Conservation (phyloP, 257 asterid species). For the Fraxinus anomala region DNA sequence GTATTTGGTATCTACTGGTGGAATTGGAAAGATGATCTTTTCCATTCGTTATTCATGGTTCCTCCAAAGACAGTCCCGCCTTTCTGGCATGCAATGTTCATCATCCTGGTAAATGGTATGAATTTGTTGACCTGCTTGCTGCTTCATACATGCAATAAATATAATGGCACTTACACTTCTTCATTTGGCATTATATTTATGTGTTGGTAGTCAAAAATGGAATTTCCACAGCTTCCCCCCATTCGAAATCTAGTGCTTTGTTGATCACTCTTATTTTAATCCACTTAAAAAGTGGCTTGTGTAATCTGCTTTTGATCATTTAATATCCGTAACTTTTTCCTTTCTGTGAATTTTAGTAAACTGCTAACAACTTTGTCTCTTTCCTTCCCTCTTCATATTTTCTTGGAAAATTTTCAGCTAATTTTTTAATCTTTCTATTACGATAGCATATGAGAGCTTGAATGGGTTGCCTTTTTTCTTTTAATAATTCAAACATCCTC, state of each 20-base stretch:
- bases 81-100: constrained; percentile 84
- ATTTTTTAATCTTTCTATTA: neutral
- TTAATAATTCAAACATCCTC: neutral
- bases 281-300: constrained; percentile 10
- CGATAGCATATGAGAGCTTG: neutral
- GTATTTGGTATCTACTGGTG: constrained; percentile 82
- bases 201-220: neutral
- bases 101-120: constrained; percentile 80
- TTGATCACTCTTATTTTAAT: neutral
- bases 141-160: constrained; percentile 7
- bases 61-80: constrained; percentile 89
- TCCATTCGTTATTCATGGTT: constrained; percentile 70
- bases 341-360: neutral
- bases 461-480: neutral
- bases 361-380: neutral
- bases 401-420: neutral
- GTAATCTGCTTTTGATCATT: constrained; percentile 14
- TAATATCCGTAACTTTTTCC: neutral
- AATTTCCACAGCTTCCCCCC: neutral
- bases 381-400: neutral
- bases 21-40: constrained; percentile 62
- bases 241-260: constrained; percentile 1
- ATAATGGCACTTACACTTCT: neutral
- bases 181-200: neutral
- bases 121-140: constrained; percentile 26